Conservation (phyloP, 352 stramenopile genomes). For the Globisporangium paddicum region DNA sequence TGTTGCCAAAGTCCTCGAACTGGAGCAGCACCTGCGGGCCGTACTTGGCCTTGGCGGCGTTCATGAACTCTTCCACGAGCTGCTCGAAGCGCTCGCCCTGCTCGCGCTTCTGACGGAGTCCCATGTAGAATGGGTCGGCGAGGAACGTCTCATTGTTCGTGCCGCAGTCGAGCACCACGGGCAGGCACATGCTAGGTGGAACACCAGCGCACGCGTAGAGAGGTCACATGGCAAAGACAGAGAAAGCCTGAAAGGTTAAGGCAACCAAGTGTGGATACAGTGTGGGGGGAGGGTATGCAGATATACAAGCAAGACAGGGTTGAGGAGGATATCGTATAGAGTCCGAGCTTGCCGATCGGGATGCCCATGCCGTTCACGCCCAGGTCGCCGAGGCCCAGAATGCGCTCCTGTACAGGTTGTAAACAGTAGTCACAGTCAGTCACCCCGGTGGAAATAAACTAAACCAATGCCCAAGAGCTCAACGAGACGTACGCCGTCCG, state of each 20-base stretch:
- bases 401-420: constrained; percentile 42
- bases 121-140: constrained; percentile 94
- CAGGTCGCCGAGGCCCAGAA: constrained; percentile 96
- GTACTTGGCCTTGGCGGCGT: constrained; percentile 88
- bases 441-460: neutral
- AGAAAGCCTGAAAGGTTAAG: constrained; percentile 1
- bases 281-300: too few species aligned
- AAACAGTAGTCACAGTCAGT: neutral
- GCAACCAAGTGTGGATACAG: neutral
- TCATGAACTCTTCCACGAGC: constrained; percentile 97
- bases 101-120: constrained; percentile 87
- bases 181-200: constrained; percentile 19
- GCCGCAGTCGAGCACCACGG: constrained; percentile 2
- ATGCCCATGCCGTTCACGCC: constrained; percentile 98
- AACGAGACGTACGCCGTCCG: constrained; percentile 66
- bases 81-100: constrained; percentile 90
- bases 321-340: constrained; percentile 76
- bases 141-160: constrained; percentile 92
- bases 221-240: neutral
- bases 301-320: neutral
- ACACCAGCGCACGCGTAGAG: constrained; percentile 82
- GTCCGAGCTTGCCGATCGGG: constrained; percentile 93
- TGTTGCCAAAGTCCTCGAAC: constrained; percentile 89
- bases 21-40: constrained; percentile 81
- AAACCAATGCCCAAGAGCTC: neutral